Conservation (phyloP, 352 stramenopile genomes). For the Globisporangium middletonii region DNA sequence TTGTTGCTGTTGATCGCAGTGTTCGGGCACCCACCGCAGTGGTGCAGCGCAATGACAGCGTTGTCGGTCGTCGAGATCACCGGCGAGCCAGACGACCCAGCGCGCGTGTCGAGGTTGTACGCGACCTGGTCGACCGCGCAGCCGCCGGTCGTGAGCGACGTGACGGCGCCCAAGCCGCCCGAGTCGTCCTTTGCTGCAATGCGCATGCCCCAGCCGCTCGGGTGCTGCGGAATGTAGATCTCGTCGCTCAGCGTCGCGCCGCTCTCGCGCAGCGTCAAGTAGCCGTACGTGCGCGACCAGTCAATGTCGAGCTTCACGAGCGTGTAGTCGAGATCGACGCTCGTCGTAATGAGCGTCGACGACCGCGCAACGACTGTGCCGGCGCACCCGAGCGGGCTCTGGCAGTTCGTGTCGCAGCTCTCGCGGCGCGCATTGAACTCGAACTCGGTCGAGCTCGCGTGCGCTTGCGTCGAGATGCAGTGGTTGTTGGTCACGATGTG, state of each 20-base stretch:
- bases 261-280: slow-evolving; percentile 40
- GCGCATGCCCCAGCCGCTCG: slow-evolving; percentile 56
- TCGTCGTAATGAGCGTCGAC: slow-evolving; percentile 34
- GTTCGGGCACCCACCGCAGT: slow-evolving; percentile 74
- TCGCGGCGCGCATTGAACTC: slow-evolving; percentile 56
- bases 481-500: slow-evolving; percentile 81
- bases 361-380: slow-evolving; percentile 26
- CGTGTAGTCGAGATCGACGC: slow-evolving; percentile 45
- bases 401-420: slow-evolving; percentile 32
- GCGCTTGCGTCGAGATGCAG: slow-evolving; percentile 44
- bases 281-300: slow-evolving; percentile 39
- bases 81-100: slow-evolving; percentile 64
- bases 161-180: slow-evolving; percentile 26
- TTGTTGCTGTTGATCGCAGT: slow-evolving; percentile 64
- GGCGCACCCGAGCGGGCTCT: slow-evolving; percentile 20
- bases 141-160: slow-evolving; percentile 29
- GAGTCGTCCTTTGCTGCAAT: slow-evolving; percentile 50
- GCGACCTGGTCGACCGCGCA: slow-evolving; percentile 51
- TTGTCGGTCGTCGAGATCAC: slow-evolving; percentile 58
- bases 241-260: slow-evolving; percentile 41
- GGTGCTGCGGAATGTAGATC: slow-evolving; percentile 65
- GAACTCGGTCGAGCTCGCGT: slow-evolving; percentile 58
- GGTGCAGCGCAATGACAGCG: slow-evolving; percentile 55
- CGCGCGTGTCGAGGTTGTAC: slow-evolving; percentile 67
- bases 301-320: slow-evolving; percentile 61